Percentiles rank a stretch among this genome's conserved stretches.
phyloP scores from a whole-genome alignment of 495 filamentous ascomycete species.

The Staphylotrichum longicolle region DNA sequence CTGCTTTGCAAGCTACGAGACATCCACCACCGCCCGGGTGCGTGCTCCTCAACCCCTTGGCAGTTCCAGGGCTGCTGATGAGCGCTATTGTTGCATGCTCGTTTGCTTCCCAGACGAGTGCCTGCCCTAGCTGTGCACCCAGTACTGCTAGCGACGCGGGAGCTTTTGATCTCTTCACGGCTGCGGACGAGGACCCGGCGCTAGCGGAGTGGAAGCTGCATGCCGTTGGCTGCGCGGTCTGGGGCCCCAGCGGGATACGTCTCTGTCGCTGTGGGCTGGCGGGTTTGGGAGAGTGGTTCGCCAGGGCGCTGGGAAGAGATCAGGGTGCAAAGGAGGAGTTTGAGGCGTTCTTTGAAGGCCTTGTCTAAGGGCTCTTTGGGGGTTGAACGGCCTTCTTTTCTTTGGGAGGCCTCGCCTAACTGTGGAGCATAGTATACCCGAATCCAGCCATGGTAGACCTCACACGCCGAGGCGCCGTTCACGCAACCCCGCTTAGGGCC shows the following conservation, averaged over 20 bases:
- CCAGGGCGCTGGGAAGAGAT: constrained; percentile 26
- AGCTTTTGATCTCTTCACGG: constrained; percentile 27
- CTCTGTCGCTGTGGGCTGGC: constrained; percentile 33
- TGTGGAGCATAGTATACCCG: too few relatives aligned
- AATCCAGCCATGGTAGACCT: too few relatives aligned
- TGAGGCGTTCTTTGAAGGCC: constrained; percentile 5
- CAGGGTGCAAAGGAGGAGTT: constrained; percentile 33
- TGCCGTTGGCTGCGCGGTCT: constrained; percentile 30
- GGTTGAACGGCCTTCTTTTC: too few relatives aligned
- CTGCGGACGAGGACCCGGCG: constrained; percentile 18
- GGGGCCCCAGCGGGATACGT: constrained; percentile 25
- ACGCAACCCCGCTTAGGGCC: too few relatives aligned
- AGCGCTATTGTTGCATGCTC: constrained; percentile 35
- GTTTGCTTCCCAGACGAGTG: constrained; percentile 26
- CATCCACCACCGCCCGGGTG: too few relatives aligned
- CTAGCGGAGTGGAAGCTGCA: constrained; percentile 25
- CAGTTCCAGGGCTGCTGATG: constrained; percentile 32
- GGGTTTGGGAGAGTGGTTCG: constrained; percentile 34
- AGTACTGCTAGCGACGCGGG: constrained; percentile 7
- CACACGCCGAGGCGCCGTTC: too few relatives aligned
- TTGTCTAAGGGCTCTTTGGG: too few relatives aligned
- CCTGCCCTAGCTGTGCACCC: constrained; percentile 29
- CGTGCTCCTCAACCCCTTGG: constrained; percentile 30
- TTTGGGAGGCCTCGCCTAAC: too few relatives aligned
- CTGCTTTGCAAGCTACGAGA: too few relatives aligned